phyloP scores from a whole-genome alignment of 768 basidiomycete genomes.

The Clitopilus passeckerianus region DNA sequence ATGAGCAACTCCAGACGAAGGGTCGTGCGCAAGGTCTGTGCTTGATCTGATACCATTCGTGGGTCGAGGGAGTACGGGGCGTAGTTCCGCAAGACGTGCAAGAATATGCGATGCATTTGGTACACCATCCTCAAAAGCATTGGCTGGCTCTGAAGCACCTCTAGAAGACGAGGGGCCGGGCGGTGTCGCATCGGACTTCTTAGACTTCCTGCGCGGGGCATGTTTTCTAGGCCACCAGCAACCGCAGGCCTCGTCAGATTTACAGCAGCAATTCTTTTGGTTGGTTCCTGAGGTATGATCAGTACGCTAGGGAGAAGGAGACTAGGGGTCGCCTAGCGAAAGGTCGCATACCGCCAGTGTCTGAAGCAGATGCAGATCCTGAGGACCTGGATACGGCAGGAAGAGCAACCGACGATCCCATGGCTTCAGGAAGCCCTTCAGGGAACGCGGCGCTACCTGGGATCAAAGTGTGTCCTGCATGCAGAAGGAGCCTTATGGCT shows the following conservation, averaged over 20 bases:
- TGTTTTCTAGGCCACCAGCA: constrained; percentile 53
- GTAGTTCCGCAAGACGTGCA: constrained; percentile 58
- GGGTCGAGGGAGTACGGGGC: constrained; percentile 69
- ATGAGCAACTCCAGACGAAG: constrained; percentile 39
- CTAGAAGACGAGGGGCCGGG: constrained; percentile 7
- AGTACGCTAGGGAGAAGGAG: constrained; percentile 31
- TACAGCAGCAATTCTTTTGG: constrained; percentile 39
- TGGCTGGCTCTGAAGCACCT: constrained; percentile 4
- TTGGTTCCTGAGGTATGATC: constrained; percentile 39
- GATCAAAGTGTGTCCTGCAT: constrained; percentile 52
- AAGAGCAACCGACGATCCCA: constrained; percentile 58
- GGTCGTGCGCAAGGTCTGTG: constrained; percentile 39
- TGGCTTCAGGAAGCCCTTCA: constrained; percentile 65
- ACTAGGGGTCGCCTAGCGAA: constrained; percentile 28
- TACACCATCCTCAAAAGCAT: constrained; percentile 15
- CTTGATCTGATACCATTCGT: constrained; percentile 12
- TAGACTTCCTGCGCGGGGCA: constrained; percentile 25
- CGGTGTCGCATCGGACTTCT: constrained; percentile 15
- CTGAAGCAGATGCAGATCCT: constrained; percentile 51
- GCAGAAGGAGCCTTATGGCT: constrained; percentile 38
- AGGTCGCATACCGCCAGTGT: constrained; percentile 59
- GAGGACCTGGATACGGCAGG: constrained; percentile 34
- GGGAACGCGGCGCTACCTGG: constrained; percentile 76
- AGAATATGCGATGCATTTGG: constrained; percentile 39
- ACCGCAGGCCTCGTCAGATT: constrained; percentile 45